Evolutionary conservation across 2,329 filamentous ascomycete species (phyloP).

Genomic region (Bisporella sp.): DNA sequence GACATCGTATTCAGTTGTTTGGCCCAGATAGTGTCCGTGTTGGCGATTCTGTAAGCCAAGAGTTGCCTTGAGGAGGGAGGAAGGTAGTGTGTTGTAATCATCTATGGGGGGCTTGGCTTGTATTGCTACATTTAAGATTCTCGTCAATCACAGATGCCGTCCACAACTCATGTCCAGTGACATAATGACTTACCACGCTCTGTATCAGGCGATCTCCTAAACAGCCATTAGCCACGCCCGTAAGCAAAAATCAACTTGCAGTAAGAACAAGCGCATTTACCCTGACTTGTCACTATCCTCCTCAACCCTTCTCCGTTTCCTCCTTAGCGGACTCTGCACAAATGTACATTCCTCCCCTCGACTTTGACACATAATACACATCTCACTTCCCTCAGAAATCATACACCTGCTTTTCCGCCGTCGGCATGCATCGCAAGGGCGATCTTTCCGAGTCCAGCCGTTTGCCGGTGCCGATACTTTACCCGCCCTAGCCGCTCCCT

Average conservation of each 20-base stretch:
- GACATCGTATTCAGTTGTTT: conserved; percentile 76
- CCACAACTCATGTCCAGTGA: conserved; percentile 1
- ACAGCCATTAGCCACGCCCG: not conserved
- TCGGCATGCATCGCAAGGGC: conserved; percentile 52
- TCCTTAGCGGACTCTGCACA: conserved; percentile 63
- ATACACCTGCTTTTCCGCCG: conserved; percentile 48
- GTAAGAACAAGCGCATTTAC: conserved; percentile 13
- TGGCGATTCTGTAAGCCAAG: conserved; percentile 69
- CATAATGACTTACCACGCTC: conserved; percentile 10
- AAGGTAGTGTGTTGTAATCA: conserved; percentile 53
- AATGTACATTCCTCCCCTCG: conserved; percentile 73
- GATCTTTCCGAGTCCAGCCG: conserved; percentile 48
- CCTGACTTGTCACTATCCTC: conserved; percentile 21
- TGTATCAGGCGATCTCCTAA: conserved; percentile 14
- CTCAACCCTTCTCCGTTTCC: conserved; percentile 69
- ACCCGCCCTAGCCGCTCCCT: too few relatives aligned
- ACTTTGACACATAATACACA: conserved; percentile 69
- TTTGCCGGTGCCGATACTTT: too few relatives aligned
- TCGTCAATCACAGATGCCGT: not conserved
- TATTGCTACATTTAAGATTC: conserved; percentile 4
- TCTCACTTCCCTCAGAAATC: conserved; percentile 62
- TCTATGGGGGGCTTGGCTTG: conserved; percentile 16
- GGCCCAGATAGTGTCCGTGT: conserved; percentile 73
- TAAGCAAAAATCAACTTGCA: not conserved
- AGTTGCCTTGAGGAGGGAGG: conserved; percentile 57